Percentiles rank a stretch among this genome's conserved stretches.
These are phyloP conservation scores for Boletus insuetus DNA, from an alignment of 768 basidiomycete genomes.

Conservation along the genomic window DNA sequence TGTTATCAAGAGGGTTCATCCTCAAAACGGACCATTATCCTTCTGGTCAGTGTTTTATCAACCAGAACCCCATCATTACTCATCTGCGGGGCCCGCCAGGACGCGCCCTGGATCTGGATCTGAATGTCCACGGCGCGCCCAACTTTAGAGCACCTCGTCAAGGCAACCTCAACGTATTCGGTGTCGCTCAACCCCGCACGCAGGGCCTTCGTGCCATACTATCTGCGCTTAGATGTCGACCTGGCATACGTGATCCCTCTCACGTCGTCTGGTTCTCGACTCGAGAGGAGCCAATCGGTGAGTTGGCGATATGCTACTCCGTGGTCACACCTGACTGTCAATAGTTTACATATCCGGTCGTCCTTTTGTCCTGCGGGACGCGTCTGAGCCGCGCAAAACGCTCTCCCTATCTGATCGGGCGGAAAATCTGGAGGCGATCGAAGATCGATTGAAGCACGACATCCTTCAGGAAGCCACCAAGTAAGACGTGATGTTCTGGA, in stretches of 20 bases:
- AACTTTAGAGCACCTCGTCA: constrained; percentile 87
- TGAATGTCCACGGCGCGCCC: constrained; percentile 91
- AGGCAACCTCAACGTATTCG: constrained; percentile 86
- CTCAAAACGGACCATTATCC: constrained; percentile 92
- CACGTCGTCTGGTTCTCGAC: constrained; percentile 96
- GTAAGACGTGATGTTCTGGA: constrained; percentile 32
- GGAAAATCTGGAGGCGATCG: constrained; percentile 92
- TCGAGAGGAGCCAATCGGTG: constrained; percentile 92
- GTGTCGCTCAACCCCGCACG: constrained; percentile 91
- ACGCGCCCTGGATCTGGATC: constrained; percentile 84
- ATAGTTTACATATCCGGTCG: constrained; percentile 82
- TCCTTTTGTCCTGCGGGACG: constrained; percentile 90
- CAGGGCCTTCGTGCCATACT: constrained; percentile 90
- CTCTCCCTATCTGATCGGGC: constrained; percentile 87
- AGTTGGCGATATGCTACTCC: constrained; percentile 23
- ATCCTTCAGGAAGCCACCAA: constrained; percentile 81
- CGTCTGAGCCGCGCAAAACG: constrained; percentile 75
- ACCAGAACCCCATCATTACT: background rate
- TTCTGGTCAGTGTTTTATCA: constrained; percentile 47
- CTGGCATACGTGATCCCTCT: constrained; percentile 57
- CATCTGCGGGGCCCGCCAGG: constrained; percentile 41
- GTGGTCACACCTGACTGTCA: background rate
- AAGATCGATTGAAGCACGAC: constrained; percentile 83
- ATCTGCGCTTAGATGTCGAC: constrained; percentile 75
- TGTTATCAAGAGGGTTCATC: constrained; percentile 85